Conservation (phyloP, 805 yeast genomes). For the Schwanniomyces sp. region DNA sequence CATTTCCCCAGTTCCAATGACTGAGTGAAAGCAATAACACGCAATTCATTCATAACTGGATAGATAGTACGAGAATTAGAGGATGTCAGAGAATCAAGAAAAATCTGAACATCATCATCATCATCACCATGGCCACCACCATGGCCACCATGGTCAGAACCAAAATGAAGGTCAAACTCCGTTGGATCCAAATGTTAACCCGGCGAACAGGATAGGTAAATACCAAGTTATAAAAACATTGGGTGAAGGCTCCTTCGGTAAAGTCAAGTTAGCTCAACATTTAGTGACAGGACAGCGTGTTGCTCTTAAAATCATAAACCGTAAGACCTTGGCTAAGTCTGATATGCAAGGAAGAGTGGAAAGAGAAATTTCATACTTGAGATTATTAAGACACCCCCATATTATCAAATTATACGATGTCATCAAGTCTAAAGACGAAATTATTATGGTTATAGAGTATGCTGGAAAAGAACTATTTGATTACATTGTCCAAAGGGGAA, state of each 20-base stretch:
- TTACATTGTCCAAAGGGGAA: constrained; percentile 90
- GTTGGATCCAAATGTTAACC: constrained; percentile 18
- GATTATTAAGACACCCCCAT: constrained; percentile 91
- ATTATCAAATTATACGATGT: constrained; percentile 95
- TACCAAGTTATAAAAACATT: constrained; percentile 90
- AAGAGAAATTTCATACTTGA: constrained; percentile 86
- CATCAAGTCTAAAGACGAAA: constrained; percentile 91
- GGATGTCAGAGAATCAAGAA: constrained; percentile 10
- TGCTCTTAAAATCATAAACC: constrained; percentile 88
- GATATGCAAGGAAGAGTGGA: constrained; percentile 98
- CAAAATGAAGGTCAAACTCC: constrained; percentile 5
- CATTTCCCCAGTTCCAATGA: not conserved
- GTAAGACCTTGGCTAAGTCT: constrained; percentile 87
- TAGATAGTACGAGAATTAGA: not conserved
- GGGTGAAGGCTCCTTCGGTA: constrained; percentile 97
- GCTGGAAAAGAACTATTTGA: constrained; percentile 97
- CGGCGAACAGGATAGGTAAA: constrained; percentile 70
- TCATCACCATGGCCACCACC: constrained; percentile 20
- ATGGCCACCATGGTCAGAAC: constrained; percentile 18
- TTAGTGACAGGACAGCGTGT: constrained; percentile 88
- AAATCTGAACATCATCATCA: constrained; percentile 9
- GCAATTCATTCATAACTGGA: not conserved
- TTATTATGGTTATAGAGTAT: constrained; percentile 94
- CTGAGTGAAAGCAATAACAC: not conserved
- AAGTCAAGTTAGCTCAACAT: constrained; percentile 89